These are phyloP conservation scores for Prunus dulcis DNA, from an alignment of 306 rosid species.

Conservation along the genomic window DNA sequence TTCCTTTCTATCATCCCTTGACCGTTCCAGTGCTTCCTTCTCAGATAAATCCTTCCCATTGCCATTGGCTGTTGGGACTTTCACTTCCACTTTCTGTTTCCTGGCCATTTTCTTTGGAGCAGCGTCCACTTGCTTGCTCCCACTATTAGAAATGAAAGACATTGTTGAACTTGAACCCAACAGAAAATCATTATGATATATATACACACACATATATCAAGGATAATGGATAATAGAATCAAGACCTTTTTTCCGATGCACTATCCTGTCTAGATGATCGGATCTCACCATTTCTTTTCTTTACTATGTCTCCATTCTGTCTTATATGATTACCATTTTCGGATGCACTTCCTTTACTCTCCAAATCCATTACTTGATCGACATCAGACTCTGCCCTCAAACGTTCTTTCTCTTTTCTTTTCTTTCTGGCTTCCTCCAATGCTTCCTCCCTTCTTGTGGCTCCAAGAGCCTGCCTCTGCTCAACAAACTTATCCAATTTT, in stretches of 20 bases:
- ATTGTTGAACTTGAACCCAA: slow-evolving; percentile 8
- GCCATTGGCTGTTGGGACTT: slow-evolving; percentile 44
- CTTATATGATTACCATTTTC: slow-evolving; percentile 32
- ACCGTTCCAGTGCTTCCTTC: slow-evolving; percentile 41
- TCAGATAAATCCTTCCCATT: slow-evolving; percentile 48
- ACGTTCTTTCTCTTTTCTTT: slow-evolving; percentile 61
- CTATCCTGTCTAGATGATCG: slow-evolving; percentile 29
- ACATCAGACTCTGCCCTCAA: slow-evolving; percentile 46
- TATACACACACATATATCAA: neutral
- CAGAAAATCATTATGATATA: neutral
- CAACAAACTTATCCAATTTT: slow-evolving; percentile 65
- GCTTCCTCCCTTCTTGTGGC: slow-evolving; percentile 84
- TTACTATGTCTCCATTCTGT: slow-evolving; percentile 38
- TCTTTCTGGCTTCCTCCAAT: slow-evolving; percentile 61
- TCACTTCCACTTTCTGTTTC: slow-evolving; percentile 45
- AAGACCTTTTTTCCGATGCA: slow-evolving; percentile 49
- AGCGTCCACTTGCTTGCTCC: slow-evolving; percentile 38
- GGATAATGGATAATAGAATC: neutral
- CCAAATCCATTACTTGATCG: slow-evolving; percentile 35
- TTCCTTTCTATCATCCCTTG: slow-evolving; percentile 43
- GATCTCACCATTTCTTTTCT: slow-evolving; percentile 45
- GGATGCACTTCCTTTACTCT: slow-evolving; percentile 14
- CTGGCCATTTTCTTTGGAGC: slow-evolving; percentile 42
- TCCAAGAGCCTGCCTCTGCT: slow-evolving; percentile 77
- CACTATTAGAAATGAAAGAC: slow-evolving; percentile 34